Percentiles rank a stretch among this genome's conserved stretches.
These are phyloP conservation scores for Emergomyces orientalis DNA, from an alignment of 2,329 filamentous ascomycete species.

Conservation along the genomic window DNA sequence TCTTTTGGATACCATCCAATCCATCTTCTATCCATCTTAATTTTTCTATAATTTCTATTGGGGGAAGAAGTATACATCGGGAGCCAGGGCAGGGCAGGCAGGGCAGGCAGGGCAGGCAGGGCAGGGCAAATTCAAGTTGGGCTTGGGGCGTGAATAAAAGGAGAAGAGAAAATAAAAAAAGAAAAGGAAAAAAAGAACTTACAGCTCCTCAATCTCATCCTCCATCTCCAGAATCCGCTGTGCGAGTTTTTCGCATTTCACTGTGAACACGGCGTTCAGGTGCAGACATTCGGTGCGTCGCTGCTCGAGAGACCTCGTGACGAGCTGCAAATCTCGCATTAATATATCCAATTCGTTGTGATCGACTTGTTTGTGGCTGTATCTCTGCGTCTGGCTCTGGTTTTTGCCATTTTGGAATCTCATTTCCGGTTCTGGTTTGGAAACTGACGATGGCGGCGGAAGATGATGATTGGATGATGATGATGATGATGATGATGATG, in stretches of 20 bases:
- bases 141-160: neutral
- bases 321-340: constrained; percentile 4
- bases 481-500: neutral
- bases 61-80: no score
- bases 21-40: no score
- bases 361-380: neutral
- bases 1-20: neutral
- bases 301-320: constrained; percentile 21
- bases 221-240: constrained; percentile 53
- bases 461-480: neutral
- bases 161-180: neutral
- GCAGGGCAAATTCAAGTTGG: neutral
- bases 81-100: no score
- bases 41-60: no score
- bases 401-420: neutral
- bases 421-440: neutral
- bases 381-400: neutral
- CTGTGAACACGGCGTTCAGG: constrained; percentile 53
- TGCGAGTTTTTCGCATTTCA: constrained; percentile 49
- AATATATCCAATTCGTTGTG: neutral
- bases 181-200: constrained; percentile 15
- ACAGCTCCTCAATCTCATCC: constrained; percentile 50
- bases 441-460: neutral
- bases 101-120: neutral
- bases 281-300: constrained; percentile 39